Percentiles rank a stretch among this genome's conserved stretches.
These are phyloP conservation scores for Neospermospora avenae DNA, from an alignment of 2,329 filamentous ascomycete genomes.

Conservation along the genomic window DNA sequence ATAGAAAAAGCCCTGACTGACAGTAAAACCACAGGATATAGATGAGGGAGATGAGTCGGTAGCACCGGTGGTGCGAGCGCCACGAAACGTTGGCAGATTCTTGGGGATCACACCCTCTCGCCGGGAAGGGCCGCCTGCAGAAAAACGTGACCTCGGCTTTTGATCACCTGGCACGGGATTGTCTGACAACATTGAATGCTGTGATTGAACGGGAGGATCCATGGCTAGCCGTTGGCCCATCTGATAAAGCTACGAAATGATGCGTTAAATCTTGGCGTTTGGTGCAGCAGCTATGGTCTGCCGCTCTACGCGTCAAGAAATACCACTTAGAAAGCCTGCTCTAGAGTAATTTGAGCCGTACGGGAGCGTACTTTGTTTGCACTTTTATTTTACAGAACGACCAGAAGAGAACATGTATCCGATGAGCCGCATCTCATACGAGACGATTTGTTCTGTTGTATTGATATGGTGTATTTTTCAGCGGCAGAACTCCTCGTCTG, in stretches of 20 bases:
- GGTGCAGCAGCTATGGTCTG: background rate
- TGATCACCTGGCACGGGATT: background rate
- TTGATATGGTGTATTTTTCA: background rate
- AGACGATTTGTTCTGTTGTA: background rate
- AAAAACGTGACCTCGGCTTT: constrained; percentile 2
- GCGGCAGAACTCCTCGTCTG: background rate
- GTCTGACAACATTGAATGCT: background rate
- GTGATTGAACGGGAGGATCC: background rate
- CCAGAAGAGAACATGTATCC: background rate
- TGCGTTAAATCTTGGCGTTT: background rate
- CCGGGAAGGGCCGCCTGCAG: background rate
- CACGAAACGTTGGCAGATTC: background rate
- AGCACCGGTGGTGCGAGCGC: background rate
- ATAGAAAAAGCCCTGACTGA: background rate
- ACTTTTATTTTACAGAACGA: background rate
- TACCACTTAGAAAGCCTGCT: background rate
- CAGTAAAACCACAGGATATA: background rate
- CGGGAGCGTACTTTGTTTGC: too few species aligned
- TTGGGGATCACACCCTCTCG: background rate
- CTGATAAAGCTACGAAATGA: background rate
- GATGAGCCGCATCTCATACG: background rate
- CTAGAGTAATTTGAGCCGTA: too few species aligned
- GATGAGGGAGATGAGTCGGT: background rate
- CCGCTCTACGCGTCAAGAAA: background rate
- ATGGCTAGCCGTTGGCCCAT: background rate